These are phyloP conservation scores for Paecilomyces formosus DNA, from an alignment of 2,329 filamentous ascomycete species.

Conservation along the genomic window DNA sequence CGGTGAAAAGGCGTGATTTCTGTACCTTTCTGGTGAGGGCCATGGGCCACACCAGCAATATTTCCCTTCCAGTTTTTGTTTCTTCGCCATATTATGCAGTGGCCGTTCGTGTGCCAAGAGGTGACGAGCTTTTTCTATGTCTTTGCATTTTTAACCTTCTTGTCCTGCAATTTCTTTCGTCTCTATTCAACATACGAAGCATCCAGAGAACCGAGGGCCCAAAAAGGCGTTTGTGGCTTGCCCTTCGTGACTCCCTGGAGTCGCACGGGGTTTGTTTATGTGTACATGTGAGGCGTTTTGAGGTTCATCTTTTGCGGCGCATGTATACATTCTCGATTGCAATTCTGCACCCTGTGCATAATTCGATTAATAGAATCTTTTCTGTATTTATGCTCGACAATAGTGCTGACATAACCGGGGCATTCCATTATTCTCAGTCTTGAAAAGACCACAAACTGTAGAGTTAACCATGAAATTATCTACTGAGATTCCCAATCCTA, in stretches of 20 bases:
- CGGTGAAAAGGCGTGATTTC: not conserved
- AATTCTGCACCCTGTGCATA: not conserved
- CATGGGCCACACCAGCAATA: not conserved
- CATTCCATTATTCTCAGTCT: no score
- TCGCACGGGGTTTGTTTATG: not conserved
- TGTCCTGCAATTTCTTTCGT: not conserved
- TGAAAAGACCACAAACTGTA: no score
- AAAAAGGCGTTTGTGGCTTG: constrained; percentile 8
- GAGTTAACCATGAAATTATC: no score
- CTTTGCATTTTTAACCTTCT: not conserved
- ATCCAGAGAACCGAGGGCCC: not conserved
- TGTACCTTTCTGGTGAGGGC: not conserved
- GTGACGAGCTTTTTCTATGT: not conserved
- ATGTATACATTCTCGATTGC: not conserved
- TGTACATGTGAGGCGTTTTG: not conserved
- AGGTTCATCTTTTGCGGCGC: not conserved
- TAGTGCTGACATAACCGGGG: no score
- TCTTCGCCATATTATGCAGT: not conserved
- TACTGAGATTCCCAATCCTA: no score
- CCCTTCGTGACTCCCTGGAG: not conserved
- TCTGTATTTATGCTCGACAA: no score
- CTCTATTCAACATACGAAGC: not conserved
- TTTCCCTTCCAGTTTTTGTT: not conserved
- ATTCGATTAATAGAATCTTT: not conserved
- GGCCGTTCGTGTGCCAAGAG: not conserved